Base-by-base conservation (phyloP, 805 yeast species). In the Saccharomyces eubayanus region DNA sequence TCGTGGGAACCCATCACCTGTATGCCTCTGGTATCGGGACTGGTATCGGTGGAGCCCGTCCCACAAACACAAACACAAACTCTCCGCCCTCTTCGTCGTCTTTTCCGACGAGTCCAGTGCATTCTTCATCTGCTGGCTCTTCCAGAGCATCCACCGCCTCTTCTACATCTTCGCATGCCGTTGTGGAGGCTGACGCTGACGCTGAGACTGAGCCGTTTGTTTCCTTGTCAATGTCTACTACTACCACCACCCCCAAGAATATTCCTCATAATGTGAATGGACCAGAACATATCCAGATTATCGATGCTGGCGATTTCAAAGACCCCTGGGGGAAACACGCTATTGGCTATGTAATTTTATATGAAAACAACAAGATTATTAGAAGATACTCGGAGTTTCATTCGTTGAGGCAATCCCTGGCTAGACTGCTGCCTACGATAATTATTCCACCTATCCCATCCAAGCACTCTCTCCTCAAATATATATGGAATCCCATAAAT, bases 401-500 rank as follows among this genome's bases (percentile, higher is more conserved):
- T 63, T 81, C 87, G 50, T 75, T 94, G 47, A 76, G 97, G 56
- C 84, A 81, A 45, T 78, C 86, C 4, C 74, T 94, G 24, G 74
- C 83, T 2, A 82, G 85, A 60, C 71, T 88, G 41, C 85, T 86
- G 58, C 97, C 99, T 2, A 82, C 94, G 2, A 66, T 83, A 3
- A 79, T 94, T 2, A 81, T 94, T 5, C 99, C 99, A 6, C 97
- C 98, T 0, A 92, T 94, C 9, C 99, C 99, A 0, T 87, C 84
- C 68, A 87, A 87, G 66, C 92, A 87, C 67, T 77, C 87, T 14
- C 66, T 87, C n/a, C 66, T 74, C 6, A 74, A 72, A 55, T 76
- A 76, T 57, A 67, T 76, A 47, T 57, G 73, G 48, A 73, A 71
- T 51, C 80, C 79, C 16, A 60, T 76, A 27, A 72, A 71, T 53